Conservation (phyloP, 1,139 yeast genomes). For the Kodamaea sp. region DNA sequence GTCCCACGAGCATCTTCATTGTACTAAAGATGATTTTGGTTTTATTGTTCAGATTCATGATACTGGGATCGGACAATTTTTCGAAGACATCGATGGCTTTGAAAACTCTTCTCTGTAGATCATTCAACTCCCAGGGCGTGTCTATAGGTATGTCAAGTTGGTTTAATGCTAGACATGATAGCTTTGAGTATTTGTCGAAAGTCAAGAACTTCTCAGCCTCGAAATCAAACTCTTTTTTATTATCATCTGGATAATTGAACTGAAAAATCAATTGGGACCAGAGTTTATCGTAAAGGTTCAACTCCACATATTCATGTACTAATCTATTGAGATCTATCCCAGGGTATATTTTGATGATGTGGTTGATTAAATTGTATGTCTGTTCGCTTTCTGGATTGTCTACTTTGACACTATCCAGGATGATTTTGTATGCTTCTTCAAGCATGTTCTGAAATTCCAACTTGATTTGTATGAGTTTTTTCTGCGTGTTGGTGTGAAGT, state of each 20-base stretch:
- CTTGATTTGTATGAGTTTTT: conserved; percentile 29
- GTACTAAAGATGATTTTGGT: conserved; percentile 54
- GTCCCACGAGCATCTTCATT: conserved; percentile 50
- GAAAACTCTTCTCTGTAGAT: conserved; percentile 49
- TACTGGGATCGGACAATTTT: conserved; percentile 45
- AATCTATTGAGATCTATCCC: conserved; percentile 54
- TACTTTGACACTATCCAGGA: conserved; percentile 42
- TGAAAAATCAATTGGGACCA: conserved; percentile 56
- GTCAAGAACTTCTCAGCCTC: conserved; percentile 34
- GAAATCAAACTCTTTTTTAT: conserved; percentile 28
- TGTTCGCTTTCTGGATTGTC: conserved; percentile 41
- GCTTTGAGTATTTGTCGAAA: conserved; percentile 34
- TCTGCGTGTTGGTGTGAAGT: conserved; percentile 33
- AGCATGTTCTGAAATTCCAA: conserved; percentile 36
- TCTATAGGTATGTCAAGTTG: conserved; percentile 65
- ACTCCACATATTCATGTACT: conserved; percentile 70
- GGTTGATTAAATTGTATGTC: conserved; percentile 33
- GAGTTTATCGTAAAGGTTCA: conserved; percentile 61
- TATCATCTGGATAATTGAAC: conserved; percentile 33
- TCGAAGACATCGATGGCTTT: conserved; percentile 58
- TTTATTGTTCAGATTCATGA: conserved; percentile 55
- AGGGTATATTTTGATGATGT: conserved; percentile 38
- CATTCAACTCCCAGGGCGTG: conserved; percentile 41
- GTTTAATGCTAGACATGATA: conserved; percentile 62
- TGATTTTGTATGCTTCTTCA: conserved; percentile 39